Evolutionary conservation across 768 basidiomycete genomes (phyloP), one percentile per base, ranked within the genome.

Genomic region (Pleurotus tuber-regium): DNA sequence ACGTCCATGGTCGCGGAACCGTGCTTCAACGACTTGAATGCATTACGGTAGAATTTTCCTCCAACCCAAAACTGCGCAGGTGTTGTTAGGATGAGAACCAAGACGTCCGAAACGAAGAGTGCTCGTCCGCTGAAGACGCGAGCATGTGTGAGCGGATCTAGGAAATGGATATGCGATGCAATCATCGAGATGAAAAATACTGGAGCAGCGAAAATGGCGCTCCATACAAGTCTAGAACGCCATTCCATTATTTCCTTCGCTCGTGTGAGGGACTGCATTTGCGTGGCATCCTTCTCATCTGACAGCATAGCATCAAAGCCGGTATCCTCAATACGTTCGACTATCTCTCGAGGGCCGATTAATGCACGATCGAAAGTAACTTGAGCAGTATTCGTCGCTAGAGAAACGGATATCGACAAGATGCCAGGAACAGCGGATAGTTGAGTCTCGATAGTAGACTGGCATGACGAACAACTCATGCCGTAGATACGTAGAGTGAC

Each of bases 1-100:
- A 98, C 93, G 66, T 99, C 97, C 96, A 99, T 99, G 1, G 96
- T 99, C 5, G 94, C 90, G 7, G 83, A 79, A 24, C 83, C 79
- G 67, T 99, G 97, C 64, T 83, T 89, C 47, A 98, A 72, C 4
- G 94, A 84, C 68, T 95, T 96, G 76, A 80, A 97, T 6, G 97
- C 94, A 55, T 84, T 89, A 36, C 77, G 77, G 67, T 97, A 96
- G 70, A 98, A 98, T 57, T 84, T 85, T 50, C 70, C 71, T 2
- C 93, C 97, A 31, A 98, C 75, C 84, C 89, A 96, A 61, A 93
- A 91, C 63, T 98, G 97, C 2, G 92, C 85, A 4, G 95, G 95
- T 2, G 95, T 87, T 7, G 93, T 94, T 50, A 98, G 76, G 21
- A 79, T 41, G 35, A 92, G 70, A 52, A 84, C 75, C 18, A 97